A percentile compares a stretch with the other conserved stretches of the same genome.
These are phyloP conservation scores for Phalaenopsis aphrodite DNA, from an alignment of 106 monocot species.

Conservation along the genomic window DNA sequence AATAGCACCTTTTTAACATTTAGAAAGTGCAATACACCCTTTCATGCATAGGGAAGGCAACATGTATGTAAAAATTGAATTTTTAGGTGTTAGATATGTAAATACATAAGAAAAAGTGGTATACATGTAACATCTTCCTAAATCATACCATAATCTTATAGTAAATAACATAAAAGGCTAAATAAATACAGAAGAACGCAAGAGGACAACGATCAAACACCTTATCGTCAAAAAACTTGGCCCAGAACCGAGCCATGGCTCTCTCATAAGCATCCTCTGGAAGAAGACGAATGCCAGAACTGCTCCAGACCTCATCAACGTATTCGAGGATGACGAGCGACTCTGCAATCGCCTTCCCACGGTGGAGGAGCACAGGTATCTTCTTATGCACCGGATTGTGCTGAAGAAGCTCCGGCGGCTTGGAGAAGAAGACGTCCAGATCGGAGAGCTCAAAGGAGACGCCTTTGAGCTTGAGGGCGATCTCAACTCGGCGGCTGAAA, in stretches of 20 bases:
- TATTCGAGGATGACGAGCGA: constrained; percentile 9
- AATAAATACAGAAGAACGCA: background rate
- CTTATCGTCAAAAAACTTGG: constrained; percentile 11
- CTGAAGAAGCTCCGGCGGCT: background rate
- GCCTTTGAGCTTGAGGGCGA: background rate
- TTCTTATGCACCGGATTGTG: constrained; percentile 1
- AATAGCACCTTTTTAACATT: too few species aligned
- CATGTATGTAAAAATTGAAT: too few species aligned
- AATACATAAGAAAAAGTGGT: too few species aligned
- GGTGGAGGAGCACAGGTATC: background rate
- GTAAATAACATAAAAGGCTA: background rate
- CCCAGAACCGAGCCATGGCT: constrained; percentile 9
- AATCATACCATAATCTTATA: background rate
- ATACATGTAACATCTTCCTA: background rate
- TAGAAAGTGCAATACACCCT: too few species aligned
- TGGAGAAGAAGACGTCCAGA: background rate
- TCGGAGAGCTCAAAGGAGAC: background rate
- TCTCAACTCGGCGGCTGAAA: background rate
- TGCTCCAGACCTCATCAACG: background rate
- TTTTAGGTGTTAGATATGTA: too few species aligned
- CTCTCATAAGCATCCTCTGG: constrained; percentile 8
- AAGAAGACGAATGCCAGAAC: background rate
- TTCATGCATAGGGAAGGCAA: too few species aligned
- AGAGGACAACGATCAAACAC: background rate
- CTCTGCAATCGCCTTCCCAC: background rate